These are phyloP conservation scores for Arabidopsis arenosa DNA, from an alignment of 345 rosid species.

Conservation along the genomic window DNA sequence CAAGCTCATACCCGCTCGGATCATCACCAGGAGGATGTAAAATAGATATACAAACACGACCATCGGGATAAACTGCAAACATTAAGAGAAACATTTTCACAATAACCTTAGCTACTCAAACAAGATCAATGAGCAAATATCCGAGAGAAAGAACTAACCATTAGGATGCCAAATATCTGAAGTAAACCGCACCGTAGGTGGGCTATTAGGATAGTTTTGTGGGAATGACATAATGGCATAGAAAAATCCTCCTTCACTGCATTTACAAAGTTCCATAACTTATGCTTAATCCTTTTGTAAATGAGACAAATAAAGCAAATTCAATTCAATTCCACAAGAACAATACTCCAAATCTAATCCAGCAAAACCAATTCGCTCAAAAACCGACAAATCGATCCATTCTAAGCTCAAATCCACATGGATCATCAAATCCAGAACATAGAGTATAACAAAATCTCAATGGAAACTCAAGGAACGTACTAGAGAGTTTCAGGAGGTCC, in stretches of 20 bases:
- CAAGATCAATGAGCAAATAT: not conserved
- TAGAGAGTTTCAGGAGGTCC: conserved; percentile 99
- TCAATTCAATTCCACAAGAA: conserved; percentile 3
- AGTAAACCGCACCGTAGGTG: conserved; percentile 57
- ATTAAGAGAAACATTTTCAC: not conserved
- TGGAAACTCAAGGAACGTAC: conserved; percentile 58
- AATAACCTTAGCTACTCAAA: not conserved
- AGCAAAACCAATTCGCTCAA: conserved; percentile 11
- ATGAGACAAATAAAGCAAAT: not conserved
- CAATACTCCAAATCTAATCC: conserved; percentile 17
- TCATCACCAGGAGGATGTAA: conserved; percentile 70
- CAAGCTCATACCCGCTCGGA: conserved; percentile 63
- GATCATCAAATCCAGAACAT: conserved; percentile 14
- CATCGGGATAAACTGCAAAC: conserved; percentile 51
- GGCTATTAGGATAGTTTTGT: conserved; percentile 56
- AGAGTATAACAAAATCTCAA: conserved; percentile 47
- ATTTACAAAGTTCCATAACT: conserved; percentile 13
- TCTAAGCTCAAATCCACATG: conserved; percentile 3
- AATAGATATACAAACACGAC: conserved; percentile 61
- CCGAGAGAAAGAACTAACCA: conserved; percentile 30
- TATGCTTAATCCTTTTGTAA: not conserved
- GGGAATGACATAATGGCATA: conserved; percentile 85
- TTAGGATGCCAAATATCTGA: conserved; percentile 71
- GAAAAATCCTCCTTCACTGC: conserved; percentile 87
- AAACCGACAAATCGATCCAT: conserved; percentile 21